A percentile compares a stretch with the other conserved stretches of the same genome.
phyloP scores from a whole-genome alignment of 1,284 basidiomycete species.

The Pseudozyma pruni region DNA sequence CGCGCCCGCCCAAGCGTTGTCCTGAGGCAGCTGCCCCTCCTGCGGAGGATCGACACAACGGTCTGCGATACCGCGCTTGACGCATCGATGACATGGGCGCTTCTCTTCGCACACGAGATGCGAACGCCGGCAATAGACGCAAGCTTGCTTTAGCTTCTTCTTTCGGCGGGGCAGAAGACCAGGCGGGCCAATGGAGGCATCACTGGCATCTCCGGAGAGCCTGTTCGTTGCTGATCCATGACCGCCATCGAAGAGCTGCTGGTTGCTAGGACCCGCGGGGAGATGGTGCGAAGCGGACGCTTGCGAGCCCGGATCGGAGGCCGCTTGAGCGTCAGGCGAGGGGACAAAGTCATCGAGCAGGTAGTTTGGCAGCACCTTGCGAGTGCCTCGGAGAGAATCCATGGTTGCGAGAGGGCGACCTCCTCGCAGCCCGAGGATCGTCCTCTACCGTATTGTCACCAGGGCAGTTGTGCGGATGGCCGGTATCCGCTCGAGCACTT shows the following conservation, averaged over 20 bases:
- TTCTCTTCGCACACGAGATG: slow-evolving; percentile 50
- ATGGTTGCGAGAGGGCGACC: slow-evolving; percentile 8
- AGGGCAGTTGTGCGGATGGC: no score
- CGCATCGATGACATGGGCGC: slow-evolving; percentile 40
- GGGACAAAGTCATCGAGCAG: slow-evolving; percentile 41
- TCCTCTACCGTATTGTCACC: no score
- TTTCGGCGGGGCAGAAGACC: slow-evolving; percentile 28
- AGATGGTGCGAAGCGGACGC: background rate
- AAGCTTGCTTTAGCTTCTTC: slow-evolving; percentile 45
- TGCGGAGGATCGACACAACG: slow-evolving; percentile 36
- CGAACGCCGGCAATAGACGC: slow-evolving; percentile 42
- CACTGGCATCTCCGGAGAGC: slow-evolving; percentile 1
- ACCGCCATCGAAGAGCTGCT: background rate
- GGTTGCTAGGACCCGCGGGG: slow-evolving; percentile 6
- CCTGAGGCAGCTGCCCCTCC: slow-evolving; percentile 12
- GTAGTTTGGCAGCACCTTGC: slow-evolving; percentile 49
- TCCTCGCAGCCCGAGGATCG: no score
- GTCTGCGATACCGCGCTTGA: slow-evolving; percentile 48
- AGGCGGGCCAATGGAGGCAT: slow-evolving; percentile 4
- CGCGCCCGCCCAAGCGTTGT: background rate
- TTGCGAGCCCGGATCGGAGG: background rate
- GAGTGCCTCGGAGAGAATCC: slow-evolving; percentile 22
- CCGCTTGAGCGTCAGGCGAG: slow-evolving; percentile 9
- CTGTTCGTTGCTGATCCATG: background rate
- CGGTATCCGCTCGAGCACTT: no score